These are phyloP conservation scores for Cicer cuneatum DNA, from an alignment of 306 rosid genomes.

Conservation along the genomic window DNA sequence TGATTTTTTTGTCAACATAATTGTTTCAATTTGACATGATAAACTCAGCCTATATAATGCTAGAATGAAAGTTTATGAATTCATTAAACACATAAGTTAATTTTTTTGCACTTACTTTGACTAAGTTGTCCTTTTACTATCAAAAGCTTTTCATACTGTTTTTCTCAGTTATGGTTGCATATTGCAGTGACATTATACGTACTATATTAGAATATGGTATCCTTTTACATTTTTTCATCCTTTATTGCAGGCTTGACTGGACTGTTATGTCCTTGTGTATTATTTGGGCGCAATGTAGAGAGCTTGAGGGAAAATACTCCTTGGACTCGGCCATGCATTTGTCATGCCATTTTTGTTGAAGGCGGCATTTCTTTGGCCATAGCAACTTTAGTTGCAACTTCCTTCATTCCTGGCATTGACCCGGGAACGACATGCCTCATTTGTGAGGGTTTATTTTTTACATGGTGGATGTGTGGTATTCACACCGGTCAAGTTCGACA, in stretches of 20 bases:
- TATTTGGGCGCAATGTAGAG: slow-evolving; percentile 89
- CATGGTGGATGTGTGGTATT: slow-evolving; percentile 99
- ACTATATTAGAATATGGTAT: slow-evolving; percentile 7
- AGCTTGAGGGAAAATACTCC: slow-evolving; percentile 76
- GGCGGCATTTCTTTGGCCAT: slow-evolving; percentile 91
- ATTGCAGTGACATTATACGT: slow-evolving; percentile 28
- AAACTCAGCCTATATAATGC: not conserved
- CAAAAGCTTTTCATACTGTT: slow-evolving; percentile 35
- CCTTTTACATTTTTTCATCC: slow-evolving; percentile 25
- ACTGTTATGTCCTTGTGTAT: slow-evolving; percentile 88
- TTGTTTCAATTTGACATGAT: slow-evolving; percentile 5
- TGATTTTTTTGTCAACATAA: not conserved
- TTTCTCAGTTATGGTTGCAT: too few relatives aligned
- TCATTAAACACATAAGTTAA: slow-evolving; percentile 9
- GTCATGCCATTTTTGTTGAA: slow-evolving; percentile 92
- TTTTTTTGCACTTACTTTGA: slow-evolving; percentile 6
- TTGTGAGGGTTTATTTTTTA: slow-evolving; percentile 82
- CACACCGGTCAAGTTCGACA: slow-evolving; percentile 91
- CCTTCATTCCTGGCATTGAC: slow-evolving; percentile 61
- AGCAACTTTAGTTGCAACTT: slow-evolving; percentile 59
- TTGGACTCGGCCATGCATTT: slow-evolving; percentile 82
- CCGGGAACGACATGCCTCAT: slow-evolving; percentile 75
- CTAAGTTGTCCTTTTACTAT: slow-evolving; percentile 15
- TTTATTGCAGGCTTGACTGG: slow-evolving; percentile 79
- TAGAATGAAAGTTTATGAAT: slow-evolving; percentile 17